These are phyloP conservation scores for Dendrobium nobile DNA, from an alignment of 106 monocot species.

Conservation along the genomic window DNA sequence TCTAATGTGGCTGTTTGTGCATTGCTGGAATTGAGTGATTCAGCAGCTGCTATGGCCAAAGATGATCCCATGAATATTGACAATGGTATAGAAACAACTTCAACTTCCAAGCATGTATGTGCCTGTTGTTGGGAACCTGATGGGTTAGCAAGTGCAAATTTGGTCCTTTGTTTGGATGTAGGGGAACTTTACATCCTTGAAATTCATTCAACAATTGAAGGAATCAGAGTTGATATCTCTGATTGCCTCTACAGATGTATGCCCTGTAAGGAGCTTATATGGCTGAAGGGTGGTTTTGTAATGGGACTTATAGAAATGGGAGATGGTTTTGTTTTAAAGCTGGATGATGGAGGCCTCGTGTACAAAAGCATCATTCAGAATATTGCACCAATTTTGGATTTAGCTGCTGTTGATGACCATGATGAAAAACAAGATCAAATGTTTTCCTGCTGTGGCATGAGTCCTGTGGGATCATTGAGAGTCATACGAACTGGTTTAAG, in stretches of 20 bases:
- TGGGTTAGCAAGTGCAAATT: slow-evolving; percentile 36
- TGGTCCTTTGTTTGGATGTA: slow-evolving; percentile 69
- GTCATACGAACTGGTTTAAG: slow-evolving; percentile 69
- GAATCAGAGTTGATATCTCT: slow-evolving; percentile 38
- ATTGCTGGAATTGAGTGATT: slow-evolving; percentile 72
- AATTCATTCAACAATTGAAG: slow-evolving; percentile 41
- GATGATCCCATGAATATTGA: slow-evolving; percentile 83
- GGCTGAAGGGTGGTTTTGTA: slow-evolving; percentile 59
- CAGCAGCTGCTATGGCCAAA: slow-evolving; percentile 31
- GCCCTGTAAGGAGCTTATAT: slow-evolving; percentile 71
- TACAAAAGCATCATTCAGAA: slow-evolving; percentile 71
- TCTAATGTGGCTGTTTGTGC: slow-evolving; percentile 78
- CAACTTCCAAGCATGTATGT: slow-evolving; percentile 43
- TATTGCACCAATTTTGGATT: slow-evolving; percentile 82
- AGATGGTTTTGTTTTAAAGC: slow-evolving; percentile 77
- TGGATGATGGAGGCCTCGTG: slow-evolving; percentile 47
- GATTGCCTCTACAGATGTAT: slow-evolving; percentile 48
- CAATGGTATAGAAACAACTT: slow-evolving; percentile 21
- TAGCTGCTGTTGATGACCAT: slow-evolving; percentile 46
- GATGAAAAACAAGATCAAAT: slow-evolving; percentile 81
- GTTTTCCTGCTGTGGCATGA: slow-evolving; percentile 89
- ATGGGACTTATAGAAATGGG: slow-evolving; percentile 85
- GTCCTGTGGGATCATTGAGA: slow-evolving; percentile 74
- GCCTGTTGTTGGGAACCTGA: slow-evolving; percentile 81
- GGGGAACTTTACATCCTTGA: slow-evolving; percentile 73